These are phyloP conservation scores for Ogataea methylovora DNA, from an alignment of 805 yeast species.

Conservation along the genomic window DNA sequence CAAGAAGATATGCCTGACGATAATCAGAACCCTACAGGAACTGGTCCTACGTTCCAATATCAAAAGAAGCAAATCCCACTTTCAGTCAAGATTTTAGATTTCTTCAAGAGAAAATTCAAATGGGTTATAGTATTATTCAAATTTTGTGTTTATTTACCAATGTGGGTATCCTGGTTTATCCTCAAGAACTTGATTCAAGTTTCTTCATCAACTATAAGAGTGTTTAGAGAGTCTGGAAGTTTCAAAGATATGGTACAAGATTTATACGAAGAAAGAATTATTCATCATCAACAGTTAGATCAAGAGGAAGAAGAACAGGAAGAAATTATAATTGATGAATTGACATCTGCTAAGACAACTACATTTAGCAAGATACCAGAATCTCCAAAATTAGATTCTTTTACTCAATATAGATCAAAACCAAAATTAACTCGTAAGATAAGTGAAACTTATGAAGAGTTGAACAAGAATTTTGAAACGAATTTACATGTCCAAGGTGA, in stretches of 20 bases:
- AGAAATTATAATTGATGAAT: too few relatives aligned
- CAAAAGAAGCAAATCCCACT: conserved; percentile 6
- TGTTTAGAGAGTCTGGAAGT: conserved; percentile 21
- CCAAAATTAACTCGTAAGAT: conserved; percentile 18
- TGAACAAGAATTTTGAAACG: conserved; percentile 28
- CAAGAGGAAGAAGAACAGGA: conserved; percentile 6
- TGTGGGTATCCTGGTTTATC: conserved; percentile 55
- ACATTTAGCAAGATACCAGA: too few relatives aligned
- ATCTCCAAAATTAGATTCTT: too few relatives aligned
- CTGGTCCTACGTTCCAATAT: conserved; percentile 1
- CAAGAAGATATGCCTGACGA: conserved; percentile 13
- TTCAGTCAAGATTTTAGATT: conserved; percentile 15
- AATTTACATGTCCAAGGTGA: conserved; percentile 56
- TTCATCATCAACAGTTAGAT: conserved; percentile 8
- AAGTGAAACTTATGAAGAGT: conserved; percentile 19
- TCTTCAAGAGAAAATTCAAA: conserved; percentile 31
- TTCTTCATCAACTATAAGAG: conserved; percentile 22
- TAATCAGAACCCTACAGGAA: conserved; percentile 7
- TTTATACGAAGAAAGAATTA: conserved; percentile 9
- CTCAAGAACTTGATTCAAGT: conserved; percentile 32
- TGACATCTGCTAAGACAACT: too few relatives aligned
- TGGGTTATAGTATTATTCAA: conserved; percentile 42
- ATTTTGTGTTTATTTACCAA: conserved; percentile 48
- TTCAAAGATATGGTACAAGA: conserved; percentile 9
- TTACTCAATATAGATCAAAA: too few relatives aligned